Conservation (phyloP, 1,284 basidiomycete species). For the Athelia psychrophila region DNA sequence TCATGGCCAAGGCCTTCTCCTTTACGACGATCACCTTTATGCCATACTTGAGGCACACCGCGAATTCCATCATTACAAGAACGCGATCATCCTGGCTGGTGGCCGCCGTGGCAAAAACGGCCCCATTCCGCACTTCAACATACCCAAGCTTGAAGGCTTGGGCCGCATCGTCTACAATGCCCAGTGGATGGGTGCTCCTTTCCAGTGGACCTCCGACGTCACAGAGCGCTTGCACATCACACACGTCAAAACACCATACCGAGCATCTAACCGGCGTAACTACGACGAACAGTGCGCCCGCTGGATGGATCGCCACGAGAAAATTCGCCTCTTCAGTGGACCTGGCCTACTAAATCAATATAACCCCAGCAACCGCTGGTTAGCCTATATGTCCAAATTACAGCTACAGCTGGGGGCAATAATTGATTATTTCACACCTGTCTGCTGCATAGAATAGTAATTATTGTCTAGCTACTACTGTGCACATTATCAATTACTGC, state of each 20-base stretch:
- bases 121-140: background rate
- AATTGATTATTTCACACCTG: too few relatives aligned
- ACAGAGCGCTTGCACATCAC: background rate
- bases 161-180: background rate
- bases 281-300: background rate
- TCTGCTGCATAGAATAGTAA: too few relatives aligned
- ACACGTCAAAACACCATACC: background rate
- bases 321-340: background rate
- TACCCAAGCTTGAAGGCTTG: background rate
- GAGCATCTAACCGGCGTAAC: background rate
- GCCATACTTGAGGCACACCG: background rate
- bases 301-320: background rate
- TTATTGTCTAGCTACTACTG: too few relatives aligned
- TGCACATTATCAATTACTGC: too few relatives aligned
- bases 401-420: too few relatives aligned
- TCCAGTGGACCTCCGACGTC: background rate
- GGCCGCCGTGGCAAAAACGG: background rate
- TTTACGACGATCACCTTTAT: background rate
- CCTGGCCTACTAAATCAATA: too few relatives aligned
- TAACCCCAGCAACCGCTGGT: too few relatives aligned
- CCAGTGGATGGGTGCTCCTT: background rate
- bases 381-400: too few relatives aligned
- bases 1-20: background rate
- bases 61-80: background rate
- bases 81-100: background rate